Base-by-base conservation (phyloP, 2,329 filamentous ascomycete genomes). In the Chrysosphaeria jannelii region DNA sequence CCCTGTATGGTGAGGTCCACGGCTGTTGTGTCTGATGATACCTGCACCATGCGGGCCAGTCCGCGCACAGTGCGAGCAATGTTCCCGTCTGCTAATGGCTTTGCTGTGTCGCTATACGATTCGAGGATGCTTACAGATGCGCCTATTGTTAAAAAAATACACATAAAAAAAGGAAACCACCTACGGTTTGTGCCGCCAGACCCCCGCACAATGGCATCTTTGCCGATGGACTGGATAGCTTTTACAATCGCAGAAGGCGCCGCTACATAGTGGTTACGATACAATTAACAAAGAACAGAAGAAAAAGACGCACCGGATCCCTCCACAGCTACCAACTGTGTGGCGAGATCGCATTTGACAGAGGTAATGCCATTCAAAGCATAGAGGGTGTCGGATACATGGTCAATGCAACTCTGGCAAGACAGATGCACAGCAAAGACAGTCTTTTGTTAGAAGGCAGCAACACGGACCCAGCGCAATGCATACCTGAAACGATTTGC, bases 61-160 rank as follows among this genome's bases (percentile, higher is more conserved):
- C 85, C 85, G 33, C 74, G 63, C 24, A 97, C 78, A 35, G 71
- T 46, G 23, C 57, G 38, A 28, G 44, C 36, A 22, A 40, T 40
- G 24, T 34, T 11, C 14, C 17, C 23, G n/a, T 27, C 34, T 36
- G 26, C 37, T 16, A 22, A 10, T 8, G 14, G 19, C 14, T 29
- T 25, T 13, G 11, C 19, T 9, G 19, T 11, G 10, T 25, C 20
- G 14, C 14, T 13, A 33, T 56, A 64, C 27, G 76, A 88, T 51
- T 97, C 85, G 29, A 97, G 62, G 38, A 97, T 93, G 46, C 79
- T 90, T 20, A 97, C 85, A 21, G 81, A 76, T 14, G 78, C 62
- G 33, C 14, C 13, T n/a, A 15, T 25, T 22, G 14, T 8, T 13
- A 18, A 5, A 20, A 13, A 10, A 7, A n/a, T n/a, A n/a, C n/a